phyloP scores from a whole-genome alignment of 1,139 yeast genomes.

The Yarrowia galli region DNA sequence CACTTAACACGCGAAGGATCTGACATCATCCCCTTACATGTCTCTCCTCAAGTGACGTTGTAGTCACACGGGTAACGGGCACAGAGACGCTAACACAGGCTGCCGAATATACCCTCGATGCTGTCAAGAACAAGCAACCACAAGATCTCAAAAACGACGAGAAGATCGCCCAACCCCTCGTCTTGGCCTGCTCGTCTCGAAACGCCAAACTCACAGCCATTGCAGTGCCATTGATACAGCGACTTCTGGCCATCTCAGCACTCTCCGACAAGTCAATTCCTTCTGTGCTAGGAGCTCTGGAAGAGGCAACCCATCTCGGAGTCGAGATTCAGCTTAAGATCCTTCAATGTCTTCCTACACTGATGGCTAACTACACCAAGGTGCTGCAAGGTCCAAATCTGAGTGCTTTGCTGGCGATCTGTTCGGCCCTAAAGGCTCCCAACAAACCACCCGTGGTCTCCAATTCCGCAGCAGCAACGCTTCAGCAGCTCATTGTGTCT shows the following conservation, averaged over 20 bases:
- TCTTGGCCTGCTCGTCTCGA: slow-evolving; percentile 74
- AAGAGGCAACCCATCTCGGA: slow-evolving; percentile 77
- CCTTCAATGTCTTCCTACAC: slow-evolving; percentile 80
- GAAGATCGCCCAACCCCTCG: slow-evolving; percentile 70
- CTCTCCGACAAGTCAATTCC: slow-evolving; percentile 62
- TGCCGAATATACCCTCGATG: slow-evolving; percentile 39
- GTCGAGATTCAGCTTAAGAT: slow-evolving; percentile 85
- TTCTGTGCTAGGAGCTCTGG: slow-evolving; percentile 67
- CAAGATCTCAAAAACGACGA: slow-evolving; percentile 54
- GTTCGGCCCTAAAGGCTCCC: slow-evolving; percentile 72
- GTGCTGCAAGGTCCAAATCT: slow-evolving; percentile 64
- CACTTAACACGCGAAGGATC: not conserved
- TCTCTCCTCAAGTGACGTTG: slow-evolving; percentile 39
- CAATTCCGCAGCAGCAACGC: slow-evolving; percentile 93
- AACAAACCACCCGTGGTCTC: slow-evolving; percentile 78
- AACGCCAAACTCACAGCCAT: slow-evolving; percentile 75
- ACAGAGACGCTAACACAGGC: slow-evolving; percentile 43
- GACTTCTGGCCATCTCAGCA: slow-evolving; percentile 59
- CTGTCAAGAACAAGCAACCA: slow-evolving; percentile 22
- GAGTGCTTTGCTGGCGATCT: slow-evolving; percentile 67
- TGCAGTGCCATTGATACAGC: slow-evolving; percentile 73
- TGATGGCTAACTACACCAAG: slow-evolving; percentile 68
- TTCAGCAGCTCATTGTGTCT: slow-evolving; percentile 80
- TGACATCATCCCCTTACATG: not conserved
- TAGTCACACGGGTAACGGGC: not conserved